Evolutionary conservation across 495 filamentous ascomycete species (phyloP), one percentile per base, ranked within the genome.

Genomic region (Beverwykella pulmonaria): DNA sequence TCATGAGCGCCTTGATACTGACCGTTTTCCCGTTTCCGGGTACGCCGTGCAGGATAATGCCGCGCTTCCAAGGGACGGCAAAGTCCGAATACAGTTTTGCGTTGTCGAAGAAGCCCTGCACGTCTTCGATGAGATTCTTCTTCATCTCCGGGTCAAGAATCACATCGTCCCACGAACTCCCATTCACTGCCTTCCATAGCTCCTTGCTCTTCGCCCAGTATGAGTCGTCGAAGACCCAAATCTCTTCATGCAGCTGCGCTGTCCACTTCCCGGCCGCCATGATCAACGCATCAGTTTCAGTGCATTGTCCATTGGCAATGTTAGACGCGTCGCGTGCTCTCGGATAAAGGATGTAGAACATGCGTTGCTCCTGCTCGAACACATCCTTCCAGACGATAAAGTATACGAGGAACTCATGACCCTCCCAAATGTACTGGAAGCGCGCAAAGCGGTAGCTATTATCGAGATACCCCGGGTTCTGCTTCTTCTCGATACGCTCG

Each of bases 11-110:
- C 76, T 88, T 88, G 77, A 88, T 86, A 27, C 79, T 82, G 68
- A 88, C 84, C n/a, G 87, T 88, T 76, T 90, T 90, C 2, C 87
- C 87, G 65, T 88, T 88, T 14, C 83, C 80, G 1, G 82, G 78
- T 0, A 67, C 63, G 27, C 82, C 82, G 65, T 83, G 78, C 32
- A 83, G 74, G 49, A 84, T 83, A 58, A 84, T 73, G 17, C 77
- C 77, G 20, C 77, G 63, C 63, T 75, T 73, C 71, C 71, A 73
- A 3, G 71, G 71, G 23, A 73, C 71, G 20, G 59, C 53, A 27
- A 68, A 63, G 22, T 71, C 20, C 0, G 41, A 9, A 46, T 73
- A 73, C 4, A 68, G 47, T 17, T 27, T n/a, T 39, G 59, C 52
- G 50, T 54, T 65, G 53, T 71, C 64, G 52, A 71, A 73, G 64